A percentile compares a stretch with the other conserved stretches of the same genome.
These are phyloP conservation scores for Hortaea werneckii DNA, from an alignment of 2,329 filamentous ascomycete species.

Conservation along the genomic window DNA sequence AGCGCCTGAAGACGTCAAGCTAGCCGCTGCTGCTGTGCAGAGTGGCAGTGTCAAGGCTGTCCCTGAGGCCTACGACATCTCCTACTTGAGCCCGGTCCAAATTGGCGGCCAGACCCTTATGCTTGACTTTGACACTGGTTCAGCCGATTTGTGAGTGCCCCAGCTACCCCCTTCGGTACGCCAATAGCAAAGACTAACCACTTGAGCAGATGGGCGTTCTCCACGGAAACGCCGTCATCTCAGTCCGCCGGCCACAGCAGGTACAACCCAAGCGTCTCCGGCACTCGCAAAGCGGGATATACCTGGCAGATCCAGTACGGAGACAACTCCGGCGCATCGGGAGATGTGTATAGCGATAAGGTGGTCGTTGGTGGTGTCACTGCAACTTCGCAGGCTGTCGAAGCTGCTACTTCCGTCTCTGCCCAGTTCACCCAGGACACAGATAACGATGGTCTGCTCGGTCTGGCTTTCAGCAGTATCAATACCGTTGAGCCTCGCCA, in stretches of 20 bases:
- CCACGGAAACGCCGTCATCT: conserved; percentile 42
- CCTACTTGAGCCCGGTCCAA: conserved; percentile 44
- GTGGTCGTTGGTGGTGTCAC: conserved; percentile 52
- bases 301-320: conserved; percentile 55
- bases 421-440: conserved; percentile 40
- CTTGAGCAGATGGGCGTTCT: conserved; percentile 53
- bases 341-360: conserved; percentile 56
- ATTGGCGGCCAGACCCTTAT: conserved; percentile 54
- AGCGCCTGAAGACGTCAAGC: conserved; percentile 14
- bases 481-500: conserved; percentile 45
- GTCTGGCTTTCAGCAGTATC: conserved; percentile 49
- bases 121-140: conserved; percentile 63
- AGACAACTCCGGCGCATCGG: conserved; percentile 53
- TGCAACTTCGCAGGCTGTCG: conserved; percentile 53
- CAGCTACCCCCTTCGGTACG: no score
- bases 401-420: conserved; percentile 53
- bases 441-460: conserved; percentile 50
- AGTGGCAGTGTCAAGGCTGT: conserved; percentile 30
- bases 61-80: conserved; percentile 29
- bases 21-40: conserved; percentile 27
- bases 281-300: conserved; percentile 34
- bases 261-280: conserved; percentile 43
- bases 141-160: conserved; percentile 51
- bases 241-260: conserved; percentile 45
- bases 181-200: no score